These are phyloP conservation scores for Suhomyces anneliseae DNA, from an alignment of 1,139 yeast genomes.

Conservation along the genomic window DNA sequence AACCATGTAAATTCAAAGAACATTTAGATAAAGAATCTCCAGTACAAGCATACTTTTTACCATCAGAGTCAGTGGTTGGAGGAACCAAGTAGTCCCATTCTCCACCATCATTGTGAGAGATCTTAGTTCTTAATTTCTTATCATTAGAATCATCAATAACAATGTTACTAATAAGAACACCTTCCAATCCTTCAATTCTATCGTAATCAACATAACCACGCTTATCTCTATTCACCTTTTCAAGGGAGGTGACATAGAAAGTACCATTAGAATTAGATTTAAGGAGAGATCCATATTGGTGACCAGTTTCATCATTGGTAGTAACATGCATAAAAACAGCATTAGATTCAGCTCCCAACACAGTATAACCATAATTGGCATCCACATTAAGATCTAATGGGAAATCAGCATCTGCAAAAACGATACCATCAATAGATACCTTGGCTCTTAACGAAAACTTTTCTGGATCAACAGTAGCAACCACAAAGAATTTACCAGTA, in stretches of 20 bases:
- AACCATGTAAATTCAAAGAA: conserved; percentile 86
- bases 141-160: conserved; percentile 48
- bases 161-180: conserved; percentile 72
- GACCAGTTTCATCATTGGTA: conserved; percentile 48
- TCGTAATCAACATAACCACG: conserved; percentile 89
- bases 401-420: conserved; percentile 76
- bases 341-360: conserved; percentile 72
- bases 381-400: conserved; percentile 68
- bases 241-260: conserved; percentile 71
- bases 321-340: conserved; percentile 85
- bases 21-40: conserved; percentile 58
- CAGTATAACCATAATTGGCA: conserved; percentile 77
- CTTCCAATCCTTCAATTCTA: conserved; percentile 82
- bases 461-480: conserved; percentile 55
- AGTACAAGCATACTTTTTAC: conserved; percentile 55
- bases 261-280: conserved; percentile 97
- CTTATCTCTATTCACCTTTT: conserved; percentile 71
- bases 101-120: conserved; percentile 91
- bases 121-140: conserved; percentile 66
- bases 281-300: conserved; percentile 77
- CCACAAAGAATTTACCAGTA: conserved; percentile 66
- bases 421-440: conserved; percentile 79
- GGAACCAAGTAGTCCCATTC: conserved; percentile 76
- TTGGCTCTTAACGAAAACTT: conserved; percentile 55
- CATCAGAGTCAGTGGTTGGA: conserved; percentile 64